These are phyloP conservation scores for Aspergillus unguis DNA, from an alignment of 2,329 filamentous ascomycete species.

Conservation along the genomic window DNA sequence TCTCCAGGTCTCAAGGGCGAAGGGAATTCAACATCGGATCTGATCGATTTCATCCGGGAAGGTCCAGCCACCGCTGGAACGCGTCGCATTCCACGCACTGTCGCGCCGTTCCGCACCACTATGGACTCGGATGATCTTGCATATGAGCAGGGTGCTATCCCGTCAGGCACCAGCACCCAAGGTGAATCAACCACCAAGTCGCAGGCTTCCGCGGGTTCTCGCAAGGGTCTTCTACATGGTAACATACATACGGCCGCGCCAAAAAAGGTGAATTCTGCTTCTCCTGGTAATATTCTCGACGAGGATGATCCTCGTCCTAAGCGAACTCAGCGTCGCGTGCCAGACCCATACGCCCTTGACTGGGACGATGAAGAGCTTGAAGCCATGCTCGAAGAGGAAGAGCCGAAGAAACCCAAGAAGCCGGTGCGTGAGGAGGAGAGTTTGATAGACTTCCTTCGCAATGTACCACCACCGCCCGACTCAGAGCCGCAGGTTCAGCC, in stretches of 20 bases:
- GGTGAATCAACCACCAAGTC: conserved; percentile 54
- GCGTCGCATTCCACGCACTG: conserved; percentile 74
- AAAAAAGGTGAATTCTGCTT: conserved; percentile 7
- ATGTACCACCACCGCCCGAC: conserved; percentile 40
- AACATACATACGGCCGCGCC: conserved; percentile 27
- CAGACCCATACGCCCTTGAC: conserved; percentile 93
- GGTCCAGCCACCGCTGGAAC: conserved; percentile 66
- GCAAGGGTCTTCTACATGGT: conserved; percentile 61
- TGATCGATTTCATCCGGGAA: conserved; percentile 93
- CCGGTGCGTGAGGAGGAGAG: conserved; percentile 45
- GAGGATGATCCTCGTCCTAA: conserved; percentile 55
- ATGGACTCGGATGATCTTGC: conserved; percentile 76
- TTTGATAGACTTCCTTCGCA: conserved; percentile 48
- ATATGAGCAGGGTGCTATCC: conserved; percentile 33
- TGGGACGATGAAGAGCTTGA: conserved; percentile 62
- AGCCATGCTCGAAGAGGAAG: conserved; percentile 46
- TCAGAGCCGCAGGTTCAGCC: conserved; percentile 32
- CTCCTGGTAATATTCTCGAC: conserved; percentile 7
- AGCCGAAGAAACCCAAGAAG: conserved; percentile 18
- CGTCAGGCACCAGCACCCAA: conserved; percentile 40
- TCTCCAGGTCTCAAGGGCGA: conserved; percentile 63
- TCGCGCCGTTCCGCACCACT: conserved; percentile 79
- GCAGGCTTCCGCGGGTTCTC: conserved; percentile 65
- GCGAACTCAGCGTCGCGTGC: conserved; percentile 72
- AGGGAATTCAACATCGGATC: conserved; percentile 65